These are phyloP conservation scores for Fusarium aywerte DNA, from an alignment of 2,329 filamentous ascomycete genomes.

Conservation along the genomic window DNA sequence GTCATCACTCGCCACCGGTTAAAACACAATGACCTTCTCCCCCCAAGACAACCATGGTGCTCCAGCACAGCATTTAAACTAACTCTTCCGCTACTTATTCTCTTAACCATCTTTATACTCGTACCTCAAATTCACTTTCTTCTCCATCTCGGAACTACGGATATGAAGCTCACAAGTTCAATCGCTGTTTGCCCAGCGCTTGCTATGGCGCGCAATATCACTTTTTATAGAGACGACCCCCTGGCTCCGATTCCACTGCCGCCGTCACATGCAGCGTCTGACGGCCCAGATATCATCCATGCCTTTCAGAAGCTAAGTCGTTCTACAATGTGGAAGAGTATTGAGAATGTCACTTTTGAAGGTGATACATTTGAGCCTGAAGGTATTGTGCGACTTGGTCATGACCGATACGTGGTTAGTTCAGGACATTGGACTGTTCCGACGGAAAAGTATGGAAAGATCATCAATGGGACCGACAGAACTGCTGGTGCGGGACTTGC, in stretches of 20 bases:
- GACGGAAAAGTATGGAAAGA: conserved; percentile 54
- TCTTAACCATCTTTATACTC: conserved; percentile 36
- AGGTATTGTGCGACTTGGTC: conserved; percentile 57
- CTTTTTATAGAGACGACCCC: conserved; percentile 45
- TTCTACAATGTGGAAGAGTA: conserved; percentile 55
- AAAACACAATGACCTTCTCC: background rate
- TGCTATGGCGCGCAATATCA: conserved; percentile 49
- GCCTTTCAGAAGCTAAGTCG: conserved; percentile 52
- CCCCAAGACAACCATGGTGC: conserved; percentile 14
- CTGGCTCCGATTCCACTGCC: conserved; percentile 52
- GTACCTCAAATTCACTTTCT: conserved; percentile 23
- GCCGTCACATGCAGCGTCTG: conserved; percentile 48
- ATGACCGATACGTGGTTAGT: conserved; percentile 58
- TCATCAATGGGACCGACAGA: conserved; percentile 64
- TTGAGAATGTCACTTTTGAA: conserved; percentile 56
- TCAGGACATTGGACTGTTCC: conserved; percentile 56
- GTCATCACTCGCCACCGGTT: background rate
- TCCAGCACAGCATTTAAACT: conserved; percentile 29
- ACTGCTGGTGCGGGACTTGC: conserved; percentile 57
- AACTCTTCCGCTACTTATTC: conserved; percentile 23
- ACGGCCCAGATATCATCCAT: conserved; percentile 52
- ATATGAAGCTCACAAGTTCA: conserved; percentile 35
- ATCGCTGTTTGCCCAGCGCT: conserved; percentile 35
- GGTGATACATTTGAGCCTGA: conserved; percentile 62
- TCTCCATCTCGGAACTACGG: conserved; percentile 5